phyloP scores from a whole-genome alignment of 2,329 filamentous ascomycete genomes.

The Pseudopithomyces maydicus region DNA sequence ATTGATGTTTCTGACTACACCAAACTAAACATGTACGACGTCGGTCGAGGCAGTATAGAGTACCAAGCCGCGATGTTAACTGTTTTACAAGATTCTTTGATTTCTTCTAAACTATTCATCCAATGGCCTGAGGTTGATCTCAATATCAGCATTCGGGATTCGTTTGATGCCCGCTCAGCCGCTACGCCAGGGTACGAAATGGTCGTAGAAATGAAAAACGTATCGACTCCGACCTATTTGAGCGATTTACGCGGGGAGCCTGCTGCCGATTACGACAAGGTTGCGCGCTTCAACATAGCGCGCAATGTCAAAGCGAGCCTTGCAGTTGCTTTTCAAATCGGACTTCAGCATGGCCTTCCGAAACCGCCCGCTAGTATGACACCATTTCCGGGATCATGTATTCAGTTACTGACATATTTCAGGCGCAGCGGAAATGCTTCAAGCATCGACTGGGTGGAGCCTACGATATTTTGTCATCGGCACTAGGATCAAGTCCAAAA shows the following conservation, averaged over 20 bases:
- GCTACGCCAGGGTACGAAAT: slow-evolving; percentile 12
- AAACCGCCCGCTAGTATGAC: slow-evolving; percentile 14
- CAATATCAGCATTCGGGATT: slow-evolving; percentile 12
- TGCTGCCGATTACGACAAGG: slow-evolving; percentile 14
- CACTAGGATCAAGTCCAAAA: slow-evolving; percentile 13
- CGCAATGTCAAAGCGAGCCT: slow-evolving; percentile 10
- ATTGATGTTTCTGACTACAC: slow-evolving; percentile 13
- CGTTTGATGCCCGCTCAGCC: slow-evolving; percentile 1
- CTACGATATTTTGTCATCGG: slow-evolving; percentile 20
- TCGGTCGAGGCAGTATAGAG: slow-evolving; percentile 3
- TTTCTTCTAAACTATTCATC: slow-evolving; percentile 20
- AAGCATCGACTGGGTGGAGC: slow-evolving; percentile 21
- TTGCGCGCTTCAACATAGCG: slow-evolving; percentile 14
- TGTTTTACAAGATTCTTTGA: not conserved
- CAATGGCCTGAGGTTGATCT: slow-evolving; percentile 21
- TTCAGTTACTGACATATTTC: not conserved
- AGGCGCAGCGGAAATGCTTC: slow-evolving; percentile 17
- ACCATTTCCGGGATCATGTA: not conserved
- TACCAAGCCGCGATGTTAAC: slow-evolving; percentile 6
- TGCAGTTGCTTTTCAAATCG: slow-evolving; percentile 15
- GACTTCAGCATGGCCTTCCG: slow-evolving; percentile 8
- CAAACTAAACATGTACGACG: slow-evolving; percentile 7
- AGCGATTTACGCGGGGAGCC: slow-evolving; percentile 20
- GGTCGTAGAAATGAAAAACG: slow-evolving; percentile 17
- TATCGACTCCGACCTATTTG: slow-evolving; percentile 21